Evolutionary conservation across 345 rosid genomes (phyloP), one percentile per base, ranked within the genome.

Genomic region (Rhizophora apiculata): DNA sequence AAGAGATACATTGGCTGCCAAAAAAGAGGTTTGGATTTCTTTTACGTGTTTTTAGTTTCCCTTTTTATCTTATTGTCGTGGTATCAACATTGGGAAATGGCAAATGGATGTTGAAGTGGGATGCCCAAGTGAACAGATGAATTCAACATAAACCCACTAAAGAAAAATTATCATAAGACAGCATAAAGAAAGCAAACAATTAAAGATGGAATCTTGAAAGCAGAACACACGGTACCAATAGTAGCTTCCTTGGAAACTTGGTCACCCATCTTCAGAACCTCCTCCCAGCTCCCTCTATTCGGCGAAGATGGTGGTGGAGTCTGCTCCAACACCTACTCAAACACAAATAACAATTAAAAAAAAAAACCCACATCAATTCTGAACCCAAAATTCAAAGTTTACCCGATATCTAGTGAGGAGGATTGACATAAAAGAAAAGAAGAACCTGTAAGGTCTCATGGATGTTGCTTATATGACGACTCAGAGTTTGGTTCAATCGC

Each of bases 211-310:
- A 29, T 13, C 49, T 43, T 43, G 18, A 34, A 13, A 29, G 54
- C 39, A 20, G 21, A 63, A 64, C 19, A 62, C 39, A 64, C 11
- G 54, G 53, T 73, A 91, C 98, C 93, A 65, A 85, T 79, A 56
- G 98, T 91, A 72, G 97, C 97, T 85, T 91, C 91, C 79, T 86
- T 91, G 74, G 89, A 88, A 65, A 89, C 87, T 51, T 85, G 87
- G 20, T 88, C 97, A 43, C 87, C 92, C 96, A 89, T 80, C 78
- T 86, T 88, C 48, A 84, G 66, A 74, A 87, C 94, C 65, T 89
- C 93, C 29, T 68, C 82, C 97, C 98, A 91, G 71, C 70, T 80
- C 60, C 80, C 79, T 83, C 83, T 85, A 56, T 86, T 84, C 36
- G 77, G 67, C 48, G 83, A 82, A 8, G 88, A 65, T 64, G 84